phyloP scores from a whole-genome alignment of 176 grass and related monocot species.

The Musa schizocarpa region DNA sequence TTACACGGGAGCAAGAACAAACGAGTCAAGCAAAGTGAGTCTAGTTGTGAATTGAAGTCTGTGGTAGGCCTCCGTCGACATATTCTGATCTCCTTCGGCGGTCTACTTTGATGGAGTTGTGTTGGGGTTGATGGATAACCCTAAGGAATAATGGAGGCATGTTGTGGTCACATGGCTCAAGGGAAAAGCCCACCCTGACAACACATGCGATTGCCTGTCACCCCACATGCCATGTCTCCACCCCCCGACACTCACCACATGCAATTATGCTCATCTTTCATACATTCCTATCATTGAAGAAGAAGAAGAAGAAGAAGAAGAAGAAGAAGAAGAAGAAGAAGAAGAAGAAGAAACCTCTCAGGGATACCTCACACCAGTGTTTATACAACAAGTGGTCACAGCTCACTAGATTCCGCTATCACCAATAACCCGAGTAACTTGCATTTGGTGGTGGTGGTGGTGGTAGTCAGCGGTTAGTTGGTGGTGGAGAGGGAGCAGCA shows the following conservation, averaged over 20 bases:
- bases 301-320: background rate
- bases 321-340: background rate
- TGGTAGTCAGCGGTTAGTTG: background rate
- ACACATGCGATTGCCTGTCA: constrained; percentile 2
- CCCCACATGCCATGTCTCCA: constrained; percentile 13
- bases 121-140: background rate
- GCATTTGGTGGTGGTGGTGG: background rate
- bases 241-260: constrained; percentile 1
- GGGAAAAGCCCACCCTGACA: background rate
- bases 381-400: constrained; percentile 15
- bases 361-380: background rate
- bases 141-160: background rate
- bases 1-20: background rate
- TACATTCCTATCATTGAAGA: background rate
- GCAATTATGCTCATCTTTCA: constrained; percentile 4
- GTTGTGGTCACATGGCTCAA: constrained; percentile 6
- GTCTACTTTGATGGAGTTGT: background rate
- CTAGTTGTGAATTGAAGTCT: background rate
- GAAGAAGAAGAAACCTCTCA: background rate
- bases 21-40: background rate
- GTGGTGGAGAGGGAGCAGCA: constrained; percentile 20
- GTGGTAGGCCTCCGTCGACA: background rate
- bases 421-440: background rate
- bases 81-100: background rate
- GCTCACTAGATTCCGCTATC: constrained; percentile 14